Evolutionary conservation across 805 yeast genomes (phyloP), one percentile per base, ranked within the genome.

Genomic region (Barnettozyma wickerhamii): DNA sequence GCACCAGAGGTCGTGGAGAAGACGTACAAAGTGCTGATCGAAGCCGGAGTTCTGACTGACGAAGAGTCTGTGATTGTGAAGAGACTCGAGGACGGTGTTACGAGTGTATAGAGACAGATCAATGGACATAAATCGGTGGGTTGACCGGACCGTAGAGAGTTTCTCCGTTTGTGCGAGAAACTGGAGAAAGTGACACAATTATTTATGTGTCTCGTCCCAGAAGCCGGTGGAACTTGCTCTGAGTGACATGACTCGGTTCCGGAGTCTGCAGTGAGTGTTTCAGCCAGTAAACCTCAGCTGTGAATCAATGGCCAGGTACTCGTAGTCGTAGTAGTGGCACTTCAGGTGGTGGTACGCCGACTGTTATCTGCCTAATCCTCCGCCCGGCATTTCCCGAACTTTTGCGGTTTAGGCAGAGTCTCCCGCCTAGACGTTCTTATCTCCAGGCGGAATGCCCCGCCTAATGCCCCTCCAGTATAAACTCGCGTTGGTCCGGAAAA

Each of bases 41-140:
- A 75, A 19, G 91, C 95, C 2, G 84, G 83, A 6, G 90, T 83
- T 4, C 27, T 47, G 32, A 35, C 67, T 29, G 60, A 58, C 3
- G 70, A 64, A 1, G 51, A 65, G 19, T 68, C 65, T n/a, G 52
- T 53, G 30, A 56, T 62, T 7, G 39, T 50, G 5, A 62, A 62
- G 42, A 46, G 49, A 23, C 26, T 38, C 23, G n/a, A 18, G 4
- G 23, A n/a, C 2, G 44, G 40, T 15, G 35, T 39, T 13, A 20
- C 6, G 12, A 21, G 13, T 20, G 13, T 33, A 13, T 33, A 20
- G 21, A n/a, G 6, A n/a, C 7, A n/a, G n/a, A n/a, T n/a, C n/a
- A n/a, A n/a, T n/a, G n/a, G n/a, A n/a, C n/a, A n/a, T n/a, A n/a
- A 23, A 23, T 9, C 26, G 9, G 26, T 12, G 26, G 26, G 3